Evolutionary conservation across 176 grass and related monocot genomes (phyloP).

Genomic region (Melocanna baccifera): DNA sequence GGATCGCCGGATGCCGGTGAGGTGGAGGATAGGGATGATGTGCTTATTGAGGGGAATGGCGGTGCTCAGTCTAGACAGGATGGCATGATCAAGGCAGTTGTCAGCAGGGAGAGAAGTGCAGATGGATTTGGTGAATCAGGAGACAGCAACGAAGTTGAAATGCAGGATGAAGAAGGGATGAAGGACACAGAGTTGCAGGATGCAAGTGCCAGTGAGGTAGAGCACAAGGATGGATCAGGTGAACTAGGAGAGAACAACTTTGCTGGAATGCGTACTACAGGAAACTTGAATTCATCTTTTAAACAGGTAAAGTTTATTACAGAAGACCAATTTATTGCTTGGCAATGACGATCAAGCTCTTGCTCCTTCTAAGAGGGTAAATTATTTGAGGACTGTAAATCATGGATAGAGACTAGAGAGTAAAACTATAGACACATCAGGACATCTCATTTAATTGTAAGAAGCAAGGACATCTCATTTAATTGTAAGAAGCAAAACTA

Average conservation of each 20-base stretch:
- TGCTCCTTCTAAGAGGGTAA: background rate
- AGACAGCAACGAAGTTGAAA: background rate
- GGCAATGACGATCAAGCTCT: background rate
- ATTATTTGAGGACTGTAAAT: background rate
- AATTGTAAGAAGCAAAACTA: background rate
- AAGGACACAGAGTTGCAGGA: background rate
- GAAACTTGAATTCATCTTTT: constrained; percentile 3
- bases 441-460: too few species aligned
- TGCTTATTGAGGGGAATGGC: background rate
- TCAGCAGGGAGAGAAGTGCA: background rate
- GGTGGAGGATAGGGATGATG: background rate
- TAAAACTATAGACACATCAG: background rate
- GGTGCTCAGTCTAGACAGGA: background rate
- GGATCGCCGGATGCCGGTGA: background rate
- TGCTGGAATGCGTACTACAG: background rate
- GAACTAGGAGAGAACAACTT: background rate
- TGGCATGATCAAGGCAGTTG: constrained; percentile 22
- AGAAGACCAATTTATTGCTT: background rate
- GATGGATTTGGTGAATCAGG: background rate
- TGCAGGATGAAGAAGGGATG: background rate
- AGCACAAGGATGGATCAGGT: constrained; percentile 24
- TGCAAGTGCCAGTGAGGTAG: background rate
- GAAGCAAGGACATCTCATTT: background rate
- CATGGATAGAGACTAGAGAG: background rate
- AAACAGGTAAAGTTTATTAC: constrained; percentile 22